Percentiles rank a stretch among this genome's conserved stretches.
These are phyloP conservation scores for Hibiscus syriacus DNA, from an alignment of 345 rosid species.

Conservation along the genomic window DNA sequence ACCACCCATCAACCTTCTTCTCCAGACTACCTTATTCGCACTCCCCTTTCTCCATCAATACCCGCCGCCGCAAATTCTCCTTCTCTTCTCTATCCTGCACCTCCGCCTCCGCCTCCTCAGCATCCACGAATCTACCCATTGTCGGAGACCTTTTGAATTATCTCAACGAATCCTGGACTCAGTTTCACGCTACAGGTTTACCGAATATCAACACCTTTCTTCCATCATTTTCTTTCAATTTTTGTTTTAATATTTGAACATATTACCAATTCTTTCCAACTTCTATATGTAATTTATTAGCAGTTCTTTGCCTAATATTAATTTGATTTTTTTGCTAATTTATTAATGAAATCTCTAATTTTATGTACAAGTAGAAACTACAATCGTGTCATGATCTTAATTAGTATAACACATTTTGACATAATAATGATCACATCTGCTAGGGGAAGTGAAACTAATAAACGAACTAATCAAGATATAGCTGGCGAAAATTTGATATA, in stretches of 20 bases:
- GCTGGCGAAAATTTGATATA: not conserved
- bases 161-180: conserved; percentile 94
- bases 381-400: not conserved
- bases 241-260: not conserved
- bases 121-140: conserved; percentile 21
- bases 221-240: not conserved
- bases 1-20: conserved; percentile 18
- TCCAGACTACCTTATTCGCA: conserved; percentile 14
- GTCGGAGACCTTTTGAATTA: conserved; percentile 65
- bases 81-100: conserved; percentile 11
- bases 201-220: not conserved
- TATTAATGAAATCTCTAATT: not conserved
- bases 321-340: not conserved
- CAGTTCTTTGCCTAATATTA: not conserved
- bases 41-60: conserved; percentile 9
- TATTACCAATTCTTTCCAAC: not conserved
- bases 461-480: not conserved
- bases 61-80: conserved; percentile 27
- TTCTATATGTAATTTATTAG: not conserved
- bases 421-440: not conserved
- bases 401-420: not conserved
- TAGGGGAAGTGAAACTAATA: not conserved
- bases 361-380: not conserved
- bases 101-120: not conserved
- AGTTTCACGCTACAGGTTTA: conserved; percentile 82